phyloP scores from a whole-genome alignment of 2,329 filamentous ascomycete species.

The Colletotrichum sansevieriae region DNA sequence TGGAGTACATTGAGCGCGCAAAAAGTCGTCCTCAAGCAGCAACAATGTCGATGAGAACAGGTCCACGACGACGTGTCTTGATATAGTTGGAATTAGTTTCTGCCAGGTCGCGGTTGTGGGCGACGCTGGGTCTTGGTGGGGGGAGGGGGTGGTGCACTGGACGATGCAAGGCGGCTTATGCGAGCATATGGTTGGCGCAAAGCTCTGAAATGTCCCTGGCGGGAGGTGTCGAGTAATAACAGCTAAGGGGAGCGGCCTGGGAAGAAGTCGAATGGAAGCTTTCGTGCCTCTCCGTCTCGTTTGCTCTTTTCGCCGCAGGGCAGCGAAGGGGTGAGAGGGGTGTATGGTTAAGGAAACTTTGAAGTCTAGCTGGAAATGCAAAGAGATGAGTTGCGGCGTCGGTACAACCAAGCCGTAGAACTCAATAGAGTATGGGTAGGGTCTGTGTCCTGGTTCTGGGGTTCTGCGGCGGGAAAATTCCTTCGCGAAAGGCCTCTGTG shows the following conservation, averaged over 20 bases:
- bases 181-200: conserved; percentile 66
- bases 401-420: conserved; percentile 41
- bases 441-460: conserved; percentile 37
- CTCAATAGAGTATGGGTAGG: conserved; percentile 33
- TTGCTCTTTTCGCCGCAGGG: conserved; percentile 23
- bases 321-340: conserved; percentile 28
- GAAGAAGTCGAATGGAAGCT: conserved; percentile 40
- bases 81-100: conserved; percentile 66
- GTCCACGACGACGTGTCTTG: conserved; percentile 72
- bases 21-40: conserved; percentile 52
- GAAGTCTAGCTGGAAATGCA: conserved; percentile 39
- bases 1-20: conserved; percentile 63
- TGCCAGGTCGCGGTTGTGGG: conserved; percentile 48
- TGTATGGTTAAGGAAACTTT: conserved; percentile 38
- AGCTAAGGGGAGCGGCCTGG: conserved; percentile 21
- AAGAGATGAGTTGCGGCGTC: conserved; percentile 39
- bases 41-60: conserved; percentile 53
- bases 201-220: conserved; percentile 43
- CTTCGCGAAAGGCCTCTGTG: conserved; percentile 35
- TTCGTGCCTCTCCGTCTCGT: conserved; percentile 30
- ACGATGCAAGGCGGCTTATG: conserved; percentile 59
- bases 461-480: conserved; percentile 32
- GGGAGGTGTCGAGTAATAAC: conserved; percentile 36
- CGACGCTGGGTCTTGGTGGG: conserved; percentile 48
- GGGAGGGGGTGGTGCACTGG: conserved; percentile 56